phyloP scores from a whole-genome alignment of 1,139 yeast species.

The Trichomonascaceae sp. region DNA sequence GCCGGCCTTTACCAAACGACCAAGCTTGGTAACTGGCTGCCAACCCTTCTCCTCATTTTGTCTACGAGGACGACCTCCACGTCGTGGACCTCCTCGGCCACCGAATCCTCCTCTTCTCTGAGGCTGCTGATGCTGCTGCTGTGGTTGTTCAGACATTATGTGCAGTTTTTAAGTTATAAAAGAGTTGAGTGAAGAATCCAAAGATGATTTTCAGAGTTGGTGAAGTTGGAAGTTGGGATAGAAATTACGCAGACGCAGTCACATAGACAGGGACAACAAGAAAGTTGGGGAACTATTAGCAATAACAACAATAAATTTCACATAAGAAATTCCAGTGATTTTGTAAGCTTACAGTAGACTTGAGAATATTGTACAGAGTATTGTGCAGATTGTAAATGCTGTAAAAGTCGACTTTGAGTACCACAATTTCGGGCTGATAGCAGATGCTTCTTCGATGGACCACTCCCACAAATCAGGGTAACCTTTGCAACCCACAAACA shows the following conservation, averaged over 20 bases:
- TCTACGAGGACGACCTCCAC: conserved; percentile 50
- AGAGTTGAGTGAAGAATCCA: background rate
- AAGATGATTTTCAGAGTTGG: background rate
- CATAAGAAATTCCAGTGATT: too few relatives aligned
- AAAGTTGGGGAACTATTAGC: too few relatives aligned
- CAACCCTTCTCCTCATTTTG: conserved; percentile 95
- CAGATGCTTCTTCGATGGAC: too few relatives aligned
- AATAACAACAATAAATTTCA: too few relatives aligned
- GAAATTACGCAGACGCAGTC: conserved; percentile 11
- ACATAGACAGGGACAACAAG: too few relatives aligned
- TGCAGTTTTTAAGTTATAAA: background rate
- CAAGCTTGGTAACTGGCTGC: conserved; percentile 99
- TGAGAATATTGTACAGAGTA: too few relatives aligned
- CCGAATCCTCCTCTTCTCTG: conserved; percentile 26
- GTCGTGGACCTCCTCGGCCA: conserved; percentile 55
- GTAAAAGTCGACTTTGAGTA: too few relatives aligned
- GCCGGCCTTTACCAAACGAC: conserved; percentile 99
- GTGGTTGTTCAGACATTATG: conserved; percentile 12
- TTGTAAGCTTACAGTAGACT: too few relatives aligned
- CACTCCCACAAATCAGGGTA: too few relatives aligned
- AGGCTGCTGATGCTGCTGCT: conserved; percentile 14
- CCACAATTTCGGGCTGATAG: too few relatives aligned
- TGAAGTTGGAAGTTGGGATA: background rate
- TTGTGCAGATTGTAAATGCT: too few relatives aligned
- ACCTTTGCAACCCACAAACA: background rate